Conservation (phyloP, 2,329 filamentous ascomycete genomes). For the Teratosphaeria pseudoeucalypti region DNA sequence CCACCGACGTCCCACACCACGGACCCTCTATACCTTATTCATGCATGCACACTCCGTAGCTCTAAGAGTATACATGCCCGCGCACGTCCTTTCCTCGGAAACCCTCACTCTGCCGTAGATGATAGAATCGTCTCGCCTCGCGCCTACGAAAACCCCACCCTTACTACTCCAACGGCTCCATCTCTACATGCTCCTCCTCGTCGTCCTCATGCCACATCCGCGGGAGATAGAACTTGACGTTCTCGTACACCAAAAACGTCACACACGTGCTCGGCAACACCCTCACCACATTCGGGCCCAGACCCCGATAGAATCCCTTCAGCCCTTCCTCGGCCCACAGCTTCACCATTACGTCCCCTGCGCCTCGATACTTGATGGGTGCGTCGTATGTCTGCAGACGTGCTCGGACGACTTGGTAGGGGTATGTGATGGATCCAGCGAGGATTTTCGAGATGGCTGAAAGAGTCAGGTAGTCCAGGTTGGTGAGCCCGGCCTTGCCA, state of each 20-base stretch:
- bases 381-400: slow-evolving; percentile 84
- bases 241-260: slow-evolving; percentile 95
- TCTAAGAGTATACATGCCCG: not conserved
- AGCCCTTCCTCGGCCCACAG: slow-evolving; percentile 73
- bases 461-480: slow-evolving; percentile 68
- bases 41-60: not conserved
- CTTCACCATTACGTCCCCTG: slow-evolving; percentile 59
- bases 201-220: slow-evolving; percentile 1
- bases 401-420: slow-evolving; percentile 84
- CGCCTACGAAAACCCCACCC: not conserved
- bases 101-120: not conserved
- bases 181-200: not conserved
- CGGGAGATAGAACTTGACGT: slow-evolving; percentile 62
- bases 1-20: not conserved
- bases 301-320: slow-evolving; percentile 79
- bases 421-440: slow-evolving; percentile 83
- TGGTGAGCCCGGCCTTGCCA: slow-evolving; percentile 44
- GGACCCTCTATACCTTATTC: not conserved
- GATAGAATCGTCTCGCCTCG: not conserved
- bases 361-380: slow-evolving; percentile 59
- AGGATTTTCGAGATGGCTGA: slow-evolving; percentile 76
- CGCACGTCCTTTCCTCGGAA: not conserved
- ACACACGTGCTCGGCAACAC: slow-evolving; percentile 93
- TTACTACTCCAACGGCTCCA: not conserved
- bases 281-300: slow-evolving; percentile 78